Conservation (phyloP, 2,329 filamentous ascomycete species). For the Aspergillus sp. region DNA sequence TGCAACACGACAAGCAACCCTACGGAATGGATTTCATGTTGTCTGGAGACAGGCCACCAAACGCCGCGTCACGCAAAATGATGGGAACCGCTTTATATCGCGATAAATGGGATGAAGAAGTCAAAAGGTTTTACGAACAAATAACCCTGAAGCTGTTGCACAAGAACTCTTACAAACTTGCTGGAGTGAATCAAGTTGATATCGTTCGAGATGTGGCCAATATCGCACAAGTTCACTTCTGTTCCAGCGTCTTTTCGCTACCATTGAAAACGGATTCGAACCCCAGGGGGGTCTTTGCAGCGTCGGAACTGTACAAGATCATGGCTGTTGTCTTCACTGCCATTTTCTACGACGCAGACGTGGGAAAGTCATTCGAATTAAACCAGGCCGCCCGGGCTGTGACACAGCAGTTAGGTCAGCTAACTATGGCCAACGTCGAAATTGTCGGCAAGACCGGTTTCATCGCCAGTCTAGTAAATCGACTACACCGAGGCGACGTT, state of each 20-base stretch:
- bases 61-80: conserved; percentile 44
- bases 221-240: conserved; percentile 55
- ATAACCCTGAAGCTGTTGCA: conserved; percentile 47
- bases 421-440: conserved; percentile 51
- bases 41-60: conserved; percentile 44
- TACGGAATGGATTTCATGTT: conserved; percentile 50
- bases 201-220: conserved; percentile 54
- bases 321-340: conserved; percentile 54
- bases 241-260: conserved; percentile 54
- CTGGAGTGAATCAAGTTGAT: conserved; percentile 47
- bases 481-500: conserved; percentile 40
- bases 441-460: conserved; percentile 44
- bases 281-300: conserved; percentile 53
- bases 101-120: conserved; percentile 47
- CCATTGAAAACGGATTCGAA: conserved; percentile 55
- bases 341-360: conserved; percentile 57
- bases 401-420: conserved; percentile 50
- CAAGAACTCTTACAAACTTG: conserved; percentile 48
- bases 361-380: conserved; percentile 53
- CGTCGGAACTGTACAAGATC: conserved; percentile 55
- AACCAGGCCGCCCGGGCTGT: conserved; percentile 49
- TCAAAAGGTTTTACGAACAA: conserved; percentile 49
- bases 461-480: conserved; percentile 41
- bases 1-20: conserved; percentile 37
- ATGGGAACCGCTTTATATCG: conserved; percentile 46